Evolutionary conservation across 1,284 basidiomycete species (phyloP).

Genomic region (Irpex sp.): DNA sequence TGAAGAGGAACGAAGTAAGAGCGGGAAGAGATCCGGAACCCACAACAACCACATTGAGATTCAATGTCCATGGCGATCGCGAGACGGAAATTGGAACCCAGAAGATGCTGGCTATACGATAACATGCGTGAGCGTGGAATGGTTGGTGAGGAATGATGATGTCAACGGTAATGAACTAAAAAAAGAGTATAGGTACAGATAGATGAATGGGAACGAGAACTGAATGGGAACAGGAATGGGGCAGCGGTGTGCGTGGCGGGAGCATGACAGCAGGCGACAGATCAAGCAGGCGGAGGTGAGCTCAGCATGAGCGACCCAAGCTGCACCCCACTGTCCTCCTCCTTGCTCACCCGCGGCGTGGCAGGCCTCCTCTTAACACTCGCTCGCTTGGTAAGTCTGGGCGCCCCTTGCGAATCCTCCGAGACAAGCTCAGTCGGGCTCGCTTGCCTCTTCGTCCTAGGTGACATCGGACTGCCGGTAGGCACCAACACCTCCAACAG

Average conservation of each 20-base stretch:
- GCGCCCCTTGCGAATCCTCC: conserved; percentile 54
- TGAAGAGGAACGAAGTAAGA: background rate
- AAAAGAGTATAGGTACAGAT: background rate
- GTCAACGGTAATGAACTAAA: background rate
- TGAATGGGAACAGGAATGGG: background rate
- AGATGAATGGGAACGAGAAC: background rate
- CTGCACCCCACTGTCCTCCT: conserved; percentile 10
- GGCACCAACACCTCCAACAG: conserved; percentile 8
- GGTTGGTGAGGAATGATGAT: background rate
- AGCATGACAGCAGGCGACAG: background rate
- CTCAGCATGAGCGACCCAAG: background rate
- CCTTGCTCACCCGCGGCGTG: conserved; percentile 10
- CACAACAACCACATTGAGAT: background rate
- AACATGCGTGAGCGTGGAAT: too few relatives aligned
- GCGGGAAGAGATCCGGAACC: background rate
- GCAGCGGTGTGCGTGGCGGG: background rate
- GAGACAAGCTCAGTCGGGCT: conserved; percentile 69
- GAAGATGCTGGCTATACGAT: too few relatives aligned
- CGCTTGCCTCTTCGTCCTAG: conserved; percentile 56
- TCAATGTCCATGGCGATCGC: background rate
- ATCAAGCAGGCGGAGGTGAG: background rate
- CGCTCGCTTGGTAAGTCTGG: conserved; percentile 60
- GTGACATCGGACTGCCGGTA: conserved; percentile 12
- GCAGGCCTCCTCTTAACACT: conserved; percentile 52
- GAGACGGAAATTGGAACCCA: background rate